A percentile compares a stretch with the other conserved stretches of the same genome.
phyloP scores from a whole-genome alignment of 179 eudicot species.

The Beta corolliflora region DNA sequence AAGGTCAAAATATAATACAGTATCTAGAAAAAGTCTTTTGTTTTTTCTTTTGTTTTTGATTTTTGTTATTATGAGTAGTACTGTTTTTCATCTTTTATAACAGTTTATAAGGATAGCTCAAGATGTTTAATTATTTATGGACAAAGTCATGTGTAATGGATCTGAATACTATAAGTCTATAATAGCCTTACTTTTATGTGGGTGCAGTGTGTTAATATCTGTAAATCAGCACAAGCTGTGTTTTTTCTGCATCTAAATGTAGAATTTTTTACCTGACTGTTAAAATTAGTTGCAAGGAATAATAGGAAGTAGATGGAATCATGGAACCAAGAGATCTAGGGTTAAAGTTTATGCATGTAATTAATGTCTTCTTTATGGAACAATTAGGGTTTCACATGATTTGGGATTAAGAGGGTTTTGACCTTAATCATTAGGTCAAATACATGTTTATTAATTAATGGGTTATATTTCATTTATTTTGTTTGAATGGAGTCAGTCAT shows the following conservation, averaged over 20 bases:
- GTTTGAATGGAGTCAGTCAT: neutral
- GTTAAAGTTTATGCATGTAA: neutral
- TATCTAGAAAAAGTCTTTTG: neutral
- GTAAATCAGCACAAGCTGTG: neutral
- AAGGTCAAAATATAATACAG: neutral
- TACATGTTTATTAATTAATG: neutral
- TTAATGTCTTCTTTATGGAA: neutral
- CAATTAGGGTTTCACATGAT: neutral
- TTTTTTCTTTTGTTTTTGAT: too few species aligned
- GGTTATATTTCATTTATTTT: neutral
- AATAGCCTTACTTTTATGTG: neutral
- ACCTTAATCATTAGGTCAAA: constrained; percentile 1
- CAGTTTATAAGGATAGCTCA: neutral
- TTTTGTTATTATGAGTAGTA: neutral
- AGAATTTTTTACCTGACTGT: neutral
- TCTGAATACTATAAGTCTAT: neutral
- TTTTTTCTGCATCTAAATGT: neutral
- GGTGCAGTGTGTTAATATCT: neutral
- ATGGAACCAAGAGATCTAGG: neutral
- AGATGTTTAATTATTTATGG: neutral
- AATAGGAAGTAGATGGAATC: neutral
- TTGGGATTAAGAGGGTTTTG: neutral
- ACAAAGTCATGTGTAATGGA: constrained; percentile 12
- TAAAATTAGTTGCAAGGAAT: neutral
- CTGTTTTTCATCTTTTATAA: constrained; percentile 4